Percentiles rank a stretch among this genome's conserved stretches.
Evolutionary conservation across 2,329 filamentous ascomycete species (phyloP).

Genomic region (Arachnomyces sp.): DNA sequence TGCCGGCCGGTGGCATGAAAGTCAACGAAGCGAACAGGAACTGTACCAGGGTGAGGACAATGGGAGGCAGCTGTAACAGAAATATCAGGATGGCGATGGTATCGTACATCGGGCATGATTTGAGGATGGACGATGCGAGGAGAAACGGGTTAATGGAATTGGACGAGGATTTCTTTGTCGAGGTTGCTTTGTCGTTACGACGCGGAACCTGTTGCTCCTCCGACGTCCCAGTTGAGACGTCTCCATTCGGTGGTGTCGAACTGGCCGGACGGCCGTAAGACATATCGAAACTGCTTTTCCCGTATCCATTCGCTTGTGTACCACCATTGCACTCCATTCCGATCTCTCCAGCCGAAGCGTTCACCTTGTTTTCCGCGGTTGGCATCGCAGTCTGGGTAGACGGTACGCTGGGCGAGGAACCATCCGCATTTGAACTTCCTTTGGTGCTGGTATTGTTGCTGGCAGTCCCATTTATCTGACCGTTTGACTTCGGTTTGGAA

Average conservation of each 20-base stretch:
- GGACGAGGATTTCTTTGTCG: conserved; percentile 27
- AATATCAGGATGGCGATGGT: conserved; percentile 96
- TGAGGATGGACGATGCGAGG: conserved; percentile 76
- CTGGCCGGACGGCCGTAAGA: conserved; percentile 27
- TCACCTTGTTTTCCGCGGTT: conserved; percentile 19
- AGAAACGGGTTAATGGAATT: conserved; percentile 63
- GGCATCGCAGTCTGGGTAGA: conserved; percentile 20
- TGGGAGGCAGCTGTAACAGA: conserved; percentile 82
- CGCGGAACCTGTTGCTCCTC: conserved; percentile 22
- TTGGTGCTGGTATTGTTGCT: conserved; percentile 35
- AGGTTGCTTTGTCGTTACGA: conserved; percentile 14
- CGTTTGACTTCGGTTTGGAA: conserved; percentile 50
- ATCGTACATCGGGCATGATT: conserved; percentile 83
- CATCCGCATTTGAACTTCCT: conserved; percentile 34
- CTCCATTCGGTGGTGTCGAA: conserved; percentile 23
- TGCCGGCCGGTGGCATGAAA: conserved; percentile 76
- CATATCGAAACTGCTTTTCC: conserved; percentile 28
- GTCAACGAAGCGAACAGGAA: conserved; percentile 88
- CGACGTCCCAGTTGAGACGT: conserved; percentile 15
- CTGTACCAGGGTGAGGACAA: conserved; percentile 81
- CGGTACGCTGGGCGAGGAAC: conserved; percentile 30
- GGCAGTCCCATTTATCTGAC: conserved; percentile 45
- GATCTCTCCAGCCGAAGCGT: conserved; percentile 22
- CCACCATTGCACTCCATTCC: conserved; percentile 30
- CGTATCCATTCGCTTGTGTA: conserved; percentile 28